Evolutionary conservation across 2,329 filamentous ascomycete species (phyloP), one percentile per base, ranked within the genome.

Genomic region (Cylindrodendrum hubeiense): DNA sequence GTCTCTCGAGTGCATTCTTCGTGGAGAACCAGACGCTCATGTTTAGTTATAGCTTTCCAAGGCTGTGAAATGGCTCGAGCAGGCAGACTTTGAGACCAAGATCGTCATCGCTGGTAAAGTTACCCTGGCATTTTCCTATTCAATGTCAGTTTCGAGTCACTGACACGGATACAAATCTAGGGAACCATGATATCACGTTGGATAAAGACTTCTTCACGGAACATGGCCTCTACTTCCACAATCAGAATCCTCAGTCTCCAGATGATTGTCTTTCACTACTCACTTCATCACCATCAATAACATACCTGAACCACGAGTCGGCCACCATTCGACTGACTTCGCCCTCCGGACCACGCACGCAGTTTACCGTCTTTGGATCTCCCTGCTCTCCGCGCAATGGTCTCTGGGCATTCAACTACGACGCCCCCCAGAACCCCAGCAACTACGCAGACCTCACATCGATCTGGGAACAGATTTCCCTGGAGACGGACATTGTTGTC

Each of bases 161-260:
- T 67, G 43, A 71, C 65, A 53, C 17, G 22, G 43, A 37, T 51
- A 26, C 17, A 51, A 26, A 17, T n/a, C 52, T 55, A 91, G 91
- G 92, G 28, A 95, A 94, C 75, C 92, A 94, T 78, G 92, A 94
- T 74, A 82, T 92, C 53, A 91, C 90, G 0, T 85, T 94, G 7
- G 91, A 94, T 73, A 70, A 80, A n/a, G 75, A 81, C 3, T 93
- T 92, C 75, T 91, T 89, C 75, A 71, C 78, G 9, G 76, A 85
- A 43, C 82, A 89, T 70, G 85, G 85, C 1, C 71, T 74, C 1
- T 80, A 81, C 56, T 88, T 90, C 72, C 88, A 90, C 73, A 89
- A 87, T 71, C 84, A 88, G 54, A 73, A 75, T 4, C 81, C 82
- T 0, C 86, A 92, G 73, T 84, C 87, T 33, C 76, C 85, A 0